Base-by-base conservation (phyloP, 495 filamentous ascomycete genomes). In the Aspergillus panamensis region DNA sequence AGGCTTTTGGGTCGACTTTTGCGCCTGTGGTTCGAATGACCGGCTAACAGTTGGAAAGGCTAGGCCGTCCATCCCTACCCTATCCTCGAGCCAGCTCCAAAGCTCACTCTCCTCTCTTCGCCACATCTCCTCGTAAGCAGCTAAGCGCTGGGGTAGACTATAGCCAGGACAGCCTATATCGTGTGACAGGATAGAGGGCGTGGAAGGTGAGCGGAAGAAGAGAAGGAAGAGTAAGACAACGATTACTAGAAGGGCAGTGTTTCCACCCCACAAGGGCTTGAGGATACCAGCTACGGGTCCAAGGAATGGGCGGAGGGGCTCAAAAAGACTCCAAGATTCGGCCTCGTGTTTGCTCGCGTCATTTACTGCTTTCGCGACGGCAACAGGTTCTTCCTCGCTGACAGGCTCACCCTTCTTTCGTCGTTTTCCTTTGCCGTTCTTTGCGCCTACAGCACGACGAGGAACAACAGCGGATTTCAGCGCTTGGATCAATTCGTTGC, bases 91-190 rank as follows among this genome's bases (percentile, higher is more conserved):
- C 94, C 94, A 99, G 50, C 88, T 85, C 95, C 95, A 99, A 8
- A 98, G 75, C 53, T 92, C 90, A 62, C 84, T 90, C 67, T 98
- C 94, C 65, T 97, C 94, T 16, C 82, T 75, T 16, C 84, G 81
- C 94, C 94, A 98, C 63, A 96, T 87, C 72, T 96, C 87, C 59
- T 97, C 93, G 69, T 97, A 98, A 6, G 91, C 93, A 21, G 85
- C 86, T 16, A 89, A 67, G 6, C 90, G 82, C 58, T 92, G 84
- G 7, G 91, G 82, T 39, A 73, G 55, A 10, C 61, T 60, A 57
- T 66, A 59, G 16, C 66, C 66, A 14, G 68, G 60, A 42, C 65
- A 80, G 20, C 73, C 73, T 10, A 62, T 74, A 68, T 67, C 74
- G 66, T 57, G 70, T 40, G 61, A 75, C 67, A 50, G 60, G 63